phyloP scores from a whole-genome alignment of 768 basidiomycete species.

The Xerocomus brunneocitrinus region DNA sequence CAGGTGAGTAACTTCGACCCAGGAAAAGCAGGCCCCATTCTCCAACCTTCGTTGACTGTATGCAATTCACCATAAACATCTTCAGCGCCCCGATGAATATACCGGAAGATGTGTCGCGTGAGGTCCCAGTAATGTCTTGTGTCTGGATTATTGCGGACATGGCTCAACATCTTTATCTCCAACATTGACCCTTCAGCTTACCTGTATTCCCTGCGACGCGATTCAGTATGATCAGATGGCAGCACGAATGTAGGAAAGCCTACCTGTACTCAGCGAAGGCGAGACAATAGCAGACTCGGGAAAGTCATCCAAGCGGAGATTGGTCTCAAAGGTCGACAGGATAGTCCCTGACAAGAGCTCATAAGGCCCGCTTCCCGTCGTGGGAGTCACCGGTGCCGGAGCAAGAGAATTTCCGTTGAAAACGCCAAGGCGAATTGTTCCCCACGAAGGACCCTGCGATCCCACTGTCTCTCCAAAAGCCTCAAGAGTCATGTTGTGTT shows the following conservation, averaged over 20 bases:
- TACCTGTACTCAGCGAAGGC: conserved; percentile 24
- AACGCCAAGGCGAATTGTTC: conserved; percentile 35
- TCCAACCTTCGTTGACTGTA: conserved; percentile 27
- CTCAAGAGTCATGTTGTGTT: conserved; percentile 38
- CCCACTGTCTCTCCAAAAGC: conserved; percentile 37
- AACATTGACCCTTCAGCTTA: conserved; percentile 9
- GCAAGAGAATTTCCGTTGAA: conserved; percentile 33
- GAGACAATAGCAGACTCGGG: conserved; percentile 30
- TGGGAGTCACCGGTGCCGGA: conserved; percentile 43
- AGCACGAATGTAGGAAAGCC: neutral
- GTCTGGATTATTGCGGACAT: conserved; percentile 26
- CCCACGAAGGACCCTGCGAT: conserved; percentile 26
- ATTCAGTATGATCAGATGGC: neutral
- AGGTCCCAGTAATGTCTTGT: conserved; percentile 44
- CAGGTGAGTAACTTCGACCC: conserved; percentile 5
- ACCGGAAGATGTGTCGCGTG: conserved; percentile 45
- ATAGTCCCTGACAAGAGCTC: conserved; percentile 43
- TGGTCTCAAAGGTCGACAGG: conserved; percentile 33
- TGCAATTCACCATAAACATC: conserved; percentile 35
- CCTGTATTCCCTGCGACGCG: conserved; percentile 21
- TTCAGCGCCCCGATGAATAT: conserved; percentile 29
- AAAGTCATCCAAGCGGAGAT: conserved; percentile 24
- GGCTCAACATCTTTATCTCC: conserved; percentile 18
- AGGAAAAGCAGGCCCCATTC: neutral
- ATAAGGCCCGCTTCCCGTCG: conserved; percentile 34